phyloP scores from a whole-genome alignment of 2,329 filamentous ascomycete genomes.

The Lecanicillium sp. region DNA sequence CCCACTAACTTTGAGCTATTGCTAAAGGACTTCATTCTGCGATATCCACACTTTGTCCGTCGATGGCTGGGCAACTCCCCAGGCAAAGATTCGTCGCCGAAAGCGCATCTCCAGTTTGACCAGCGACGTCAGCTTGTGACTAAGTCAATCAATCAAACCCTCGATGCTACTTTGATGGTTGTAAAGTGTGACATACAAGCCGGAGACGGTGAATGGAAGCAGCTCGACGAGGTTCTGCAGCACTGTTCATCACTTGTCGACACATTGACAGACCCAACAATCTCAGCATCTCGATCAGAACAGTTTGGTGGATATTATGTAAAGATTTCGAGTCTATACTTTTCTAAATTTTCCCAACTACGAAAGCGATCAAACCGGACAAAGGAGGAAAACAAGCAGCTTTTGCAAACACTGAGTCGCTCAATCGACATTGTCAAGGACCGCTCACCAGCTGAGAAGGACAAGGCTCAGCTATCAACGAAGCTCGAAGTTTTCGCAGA shows the following conservation, averaged over 20 bases:
- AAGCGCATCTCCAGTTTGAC: conserved; percentile 52
- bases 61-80: conserved; percentile 55
- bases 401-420: conserved; percentile 50
- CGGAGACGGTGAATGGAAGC: conserved; percentile 40
- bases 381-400: conserved; percentile 27
- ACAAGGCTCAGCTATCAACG: conserved; percentile 48
- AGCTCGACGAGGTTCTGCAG: conserved; percentile 47
- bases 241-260: conserved; percentile 48
- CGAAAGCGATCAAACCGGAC: conserved; percentile 33
- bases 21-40: conserved; percentile 48
- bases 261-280: conserved; percentile 34
- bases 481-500: conserved; percentile 63
- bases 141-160: conserved; percentile 43
- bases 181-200: conserved; percentile 44
- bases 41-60: conserved; percentile 50
- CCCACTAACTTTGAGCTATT: conserved; percentile 21
- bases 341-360: conserved; percentile 48
- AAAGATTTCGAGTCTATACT: conserved; percentile 66
- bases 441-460: conserved; percentile 44
- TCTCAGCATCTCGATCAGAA: conserved; percentile 20
- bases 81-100: conserved; percentile 39
- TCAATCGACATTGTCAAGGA: conserved; percentile 55
- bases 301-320: conserved; percentile 43
- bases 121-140: conserved; percentile 46
- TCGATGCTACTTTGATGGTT: conserved; percentile 53